Base-by-base conservation (phyloP, 2,329 filamentous ascomycete genomes). In the Ophiostoma pallidulum region DNA sequence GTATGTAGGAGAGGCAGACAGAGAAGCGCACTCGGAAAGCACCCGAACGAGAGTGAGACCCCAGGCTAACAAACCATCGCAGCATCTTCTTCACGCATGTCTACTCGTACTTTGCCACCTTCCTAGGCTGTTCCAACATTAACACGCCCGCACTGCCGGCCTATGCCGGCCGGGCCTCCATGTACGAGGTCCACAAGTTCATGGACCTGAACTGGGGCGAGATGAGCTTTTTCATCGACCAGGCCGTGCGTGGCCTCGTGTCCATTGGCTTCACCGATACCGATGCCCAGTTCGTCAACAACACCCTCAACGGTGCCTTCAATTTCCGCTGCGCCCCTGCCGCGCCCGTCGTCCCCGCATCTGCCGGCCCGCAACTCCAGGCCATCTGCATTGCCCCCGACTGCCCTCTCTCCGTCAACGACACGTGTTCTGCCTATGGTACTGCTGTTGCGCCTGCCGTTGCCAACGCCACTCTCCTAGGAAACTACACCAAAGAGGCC, bases 171-270 rank as follows among this genome's bases (percentile, higher is more conserved):
- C 16, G 26, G 32, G 49, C 49, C 5, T 51, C 49, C 18, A 51
- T 51, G 49, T 51, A 51, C 13, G 45, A 51, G 36, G 41, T 45
- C 24, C 49, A 47, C 49, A 51, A 47, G 49, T 51, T 32, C 42
- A 51, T 51, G 49, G 49, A 51, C 32, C 49, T 51, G 29, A 51
- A 51, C 18, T 14, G 19, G 13, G 45, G 28, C 14, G 50, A 50
- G 19, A 39, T 45, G 47, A 22, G 38, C 41, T 51, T 47, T 22
- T 51, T 51, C 37, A 32, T 51, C 41, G 49, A 51, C 49, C 49
- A 51, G 41, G 49, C 49, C 18, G 45, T 48, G 8, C 41, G 41
- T 12, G 49, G 49, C 41, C 41, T 51, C 4, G 2, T 48, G 12
- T 48, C 41, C 16, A 44, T 51, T 14, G 49, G 49, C 35, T 51